Percentiles rank a stretch among this genome's conserved stretches.
These are phyloP conservation scores for Phellinidium pouzarii DNA, from an alignment of 1,284 basidiomycete genomes.

Conservation along the genomic window DNA sequence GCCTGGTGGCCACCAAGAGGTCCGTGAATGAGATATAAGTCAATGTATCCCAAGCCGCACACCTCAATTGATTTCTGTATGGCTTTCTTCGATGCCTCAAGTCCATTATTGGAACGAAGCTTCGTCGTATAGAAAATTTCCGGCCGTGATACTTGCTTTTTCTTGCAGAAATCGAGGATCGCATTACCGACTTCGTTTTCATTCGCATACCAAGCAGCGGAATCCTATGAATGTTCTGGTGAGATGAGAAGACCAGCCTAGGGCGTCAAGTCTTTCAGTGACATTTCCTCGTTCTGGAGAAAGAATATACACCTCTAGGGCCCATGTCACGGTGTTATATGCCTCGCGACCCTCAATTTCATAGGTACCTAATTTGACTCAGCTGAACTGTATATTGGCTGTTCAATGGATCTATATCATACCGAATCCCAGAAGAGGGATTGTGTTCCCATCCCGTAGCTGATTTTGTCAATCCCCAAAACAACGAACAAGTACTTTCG, in stretches of 20 bases:
- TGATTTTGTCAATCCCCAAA: slow-evolving; percentile 21
- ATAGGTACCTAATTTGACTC: slow-evolving; percentile 45
- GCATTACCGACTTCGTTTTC: slow-evolving; percentile 57
- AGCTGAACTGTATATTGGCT: slow-evolving; percentile 11
- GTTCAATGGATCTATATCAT: slow-evolving; percentile 21
- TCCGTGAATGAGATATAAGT: slow-evolving; percentile 51
- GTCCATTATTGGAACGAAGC: slow-evolving; percentile 52
- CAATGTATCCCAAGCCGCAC: slow-evolving; percentile 45
- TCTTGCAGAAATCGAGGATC: slow-evolving; percentile 49
- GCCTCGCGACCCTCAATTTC: slow-evolving; percentile 55
- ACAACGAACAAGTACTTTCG: neutral
- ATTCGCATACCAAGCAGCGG: slow-evolving; percentile 64
- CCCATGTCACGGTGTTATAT: slow-evolving; percentile 51
- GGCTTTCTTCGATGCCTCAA: slow-evolving; percentile 40
- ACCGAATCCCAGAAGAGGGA: slow-evolving; percentile 64
- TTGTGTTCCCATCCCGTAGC: slow-evolving; percentile 56
- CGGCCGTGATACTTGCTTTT: slow-evolving; percentile 39
- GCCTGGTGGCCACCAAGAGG: slow-evolving; percentile 33
- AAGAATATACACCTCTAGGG: slow-evolving; percentile 45
- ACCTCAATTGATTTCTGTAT: slow-evolving; percentile 49
- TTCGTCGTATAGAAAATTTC: slow-evolving; percentile 68
- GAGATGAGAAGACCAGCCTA: slow-evolving; percentile 50
- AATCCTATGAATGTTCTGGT: slow-evolving; percentile 35
- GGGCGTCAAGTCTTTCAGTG: slow-evolving; percentile 7
- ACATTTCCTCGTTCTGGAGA: neutral